Evolutionary conservation across 2,329 filamentous ascomycete species (phyloP), one percentile per base, ranked within the genome.

Genomic region (Torrubiella hemipterigena): DNA sequence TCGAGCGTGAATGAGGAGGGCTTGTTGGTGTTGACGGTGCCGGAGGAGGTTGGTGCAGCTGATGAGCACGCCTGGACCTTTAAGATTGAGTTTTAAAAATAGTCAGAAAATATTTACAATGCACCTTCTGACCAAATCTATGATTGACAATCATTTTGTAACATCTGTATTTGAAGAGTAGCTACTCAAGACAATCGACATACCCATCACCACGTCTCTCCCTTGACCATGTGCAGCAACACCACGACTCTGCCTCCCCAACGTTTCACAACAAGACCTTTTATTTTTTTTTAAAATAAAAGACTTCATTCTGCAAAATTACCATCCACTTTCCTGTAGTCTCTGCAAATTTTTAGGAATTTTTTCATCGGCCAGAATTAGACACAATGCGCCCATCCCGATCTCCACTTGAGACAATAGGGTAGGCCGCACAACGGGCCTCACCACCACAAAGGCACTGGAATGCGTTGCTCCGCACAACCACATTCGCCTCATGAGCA

Each of bases 11-110:
- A 37, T 14, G 35, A 35, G 14, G 34, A 45, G 6, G 43, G 49
- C 11, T 32, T 23, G 7, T 19, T 63, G 17, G 42, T 44, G 10
- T 22, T 59, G 30, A 50, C 42, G 1, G 34, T 58, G 14, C 48
- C 45, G 16, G 36, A 52, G 12, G 47, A 48, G 1, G 37, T 60
- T 5, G 40, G 40, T 21, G 32, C 41, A 5, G 52, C 47, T 5
- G 57, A 61, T 39, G 32, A 50, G 31, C 59, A 52, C 37, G 51
- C 51, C 14, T 61, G 57, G 58, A 41, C 44, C 5, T 47, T 47
- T 31, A 47, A 47, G 29, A 39, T 47, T 19, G 6, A 37, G 2
- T 44, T 29, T 29, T 29, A 29, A n/a, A n/a, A 11, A 18, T 7
- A 29, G 4, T 9, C 9, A 24, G 22, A 24, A 22, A 8, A 8